These are phyloP conservation scores for Lactifluus volemus DNA, from an alignment of 768 basidiomycete species.

Conservation along the genomic window DNA sequence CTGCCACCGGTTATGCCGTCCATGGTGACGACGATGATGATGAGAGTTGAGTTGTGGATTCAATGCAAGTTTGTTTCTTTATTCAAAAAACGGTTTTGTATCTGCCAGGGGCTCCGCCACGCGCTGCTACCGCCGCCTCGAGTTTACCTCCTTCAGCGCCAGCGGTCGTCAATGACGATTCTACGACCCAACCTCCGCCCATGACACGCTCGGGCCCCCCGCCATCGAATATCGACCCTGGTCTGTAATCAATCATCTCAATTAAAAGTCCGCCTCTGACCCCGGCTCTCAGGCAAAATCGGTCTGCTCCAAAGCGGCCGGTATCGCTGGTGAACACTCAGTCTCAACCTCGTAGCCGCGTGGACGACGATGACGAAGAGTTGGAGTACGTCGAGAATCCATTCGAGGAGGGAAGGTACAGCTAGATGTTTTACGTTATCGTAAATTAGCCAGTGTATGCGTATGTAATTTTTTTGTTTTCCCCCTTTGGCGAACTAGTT, in stretches of 20 bases:
- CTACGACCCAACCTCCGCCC: not conserved
- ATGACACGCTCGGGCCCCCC: slow-evolving; percentile 8
- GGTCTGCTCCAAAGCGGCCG: slow-evolving; percentile 24
- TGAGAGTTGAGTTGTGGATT: not conserved
- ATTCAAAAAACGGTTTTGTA: too few relatives aligned
- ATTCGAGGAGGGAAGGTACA: slow-evolving; percentile 19
- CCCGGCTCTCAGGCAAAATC: slow-evolving; percentile 16
- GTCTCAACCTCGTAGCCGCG: not conserved
- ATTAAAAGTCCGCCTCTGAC: too few relatives aligned
- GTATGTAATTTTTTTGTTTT: not conserved
- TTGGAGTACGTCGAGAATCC: slow-evolving; percentile 24
- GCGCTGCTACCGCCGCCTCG: not conserved
- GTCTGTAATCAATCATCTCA: not conserved
- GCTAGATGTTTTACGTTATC: slow-evolving; percentile 3
- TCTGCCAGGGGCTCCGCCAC: too few relatives aligned
- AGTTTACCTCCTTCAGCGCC: not conserved
- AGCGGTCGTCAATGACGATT: not conserved
- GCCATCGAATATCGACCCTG: slow-evolving; percentile 13
- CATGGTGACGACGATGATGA: not conserved
- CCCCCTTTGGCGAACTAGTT: not conserved
- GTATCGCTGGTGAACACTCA: slow-evolving; percentile 19
- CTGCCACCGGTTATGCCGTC: too few relatives aligned
- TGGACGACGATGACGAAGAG: slow-evolving; percentile 18
- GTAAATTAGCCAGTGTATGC: not conserved
- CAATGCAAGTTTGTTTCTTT: too few relatives aligned